Conservation (phyloP, 2,329 filamentous ascomycete genomes). For the Ceratocystis albifundus region DNA sequence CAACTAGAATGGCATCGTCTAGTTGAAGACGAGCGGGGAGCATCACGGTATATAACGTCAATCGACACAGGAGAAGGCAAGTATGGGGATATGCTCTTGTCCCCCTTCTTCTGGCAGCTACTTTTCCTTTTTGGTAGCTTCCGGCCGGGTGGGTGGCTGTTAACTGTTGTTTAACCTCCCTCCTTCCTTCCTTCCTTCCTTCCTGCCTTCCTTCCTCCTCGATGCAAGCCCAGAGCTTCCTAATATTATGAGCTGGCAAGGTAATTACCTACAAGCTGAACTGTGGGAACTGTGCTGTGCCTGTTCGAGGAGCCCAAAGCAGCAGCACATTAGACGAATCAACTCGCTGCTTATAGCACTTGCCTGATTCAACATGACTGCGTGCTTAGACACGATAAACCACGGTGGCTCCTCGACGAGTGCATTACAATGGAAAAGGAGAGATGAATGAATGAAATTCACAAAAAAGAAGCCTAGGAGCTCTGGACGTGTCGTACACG, state of each 20-base stretch:
- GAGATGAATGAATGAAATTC: not conserved
- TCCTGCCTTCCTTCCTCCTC: too few relatives aligned
- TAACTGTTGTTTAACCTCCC: not conserved
- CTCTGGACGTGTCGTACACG: not conserved
- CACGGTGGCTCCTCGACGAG: too few relatives aligned
- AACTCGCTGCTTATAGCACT: not conserved
- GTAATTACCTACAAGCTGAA: not conserved
- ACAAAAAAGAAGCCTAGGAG: not conserved
- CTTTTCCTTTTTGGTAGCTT: not conserved
- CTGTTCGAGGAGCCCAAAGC: not conserved
- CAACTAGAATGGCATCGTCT: too few relatives aligned
- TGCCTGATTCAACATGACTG: not conserved
- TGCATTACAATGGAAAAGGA: too few relatives aligned
- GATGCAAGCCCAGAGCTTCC: slow-evolving; percentile 1
- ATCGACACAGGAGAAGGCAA: not conserved
- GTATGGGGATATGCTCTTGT: not conserved
- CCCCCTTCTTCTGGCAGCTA: not conserved
- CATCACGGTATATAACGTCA: not conserved
- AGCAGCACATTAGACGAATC: not conserved
- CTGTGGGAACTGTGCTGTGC: not conserved
- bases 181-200: too few relatives aligned
- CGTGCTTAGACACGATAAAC: not conserved
- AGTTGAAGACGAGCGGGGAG: not conserved
- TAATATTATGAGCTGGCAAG: not conserved
- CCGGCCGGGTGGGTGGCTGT: not conserved